Base-by-base conservation (phyloP, 306 rosid species). In the Cicer arietinum region DNA sequence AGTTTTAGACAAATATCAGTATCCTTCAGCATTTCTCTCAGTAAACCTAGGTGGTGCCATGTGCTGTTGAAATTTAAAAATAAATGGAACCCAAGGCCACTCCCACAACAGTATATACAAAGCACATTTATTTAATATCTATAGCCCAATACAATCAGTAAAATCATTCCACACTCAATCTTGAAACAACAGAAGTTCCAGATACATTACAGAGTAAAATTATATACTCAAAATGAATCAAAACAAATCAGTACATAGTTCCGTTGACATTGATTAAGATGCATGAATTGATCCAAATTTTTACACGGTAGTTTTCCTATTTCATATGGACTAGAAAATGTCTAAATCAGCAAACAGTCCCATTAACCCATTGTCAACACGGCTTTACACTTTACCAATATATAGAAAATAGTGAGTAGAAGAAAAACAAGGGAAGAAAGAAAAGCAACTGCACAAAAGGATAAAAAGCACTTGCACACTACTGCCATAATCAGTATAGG, bases 61-160 rank as follows among this genome's bases (percentile, higher is more conserved):
- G 51, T 41, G 18, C 51, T 59, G 25, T 66, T 63, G 30, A 58
- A 48, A 42, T 73, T 80, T 80, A 67, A 63, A 52, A 17, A 69
- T 54, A 69, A 75, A 57, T 61, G 30, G 43, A 8, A 81, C 41
- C 52, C 10, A 30, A 17, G 16, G 60, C 68, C 67, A 52, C 45
- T 42, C 46, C 39, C 20, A 51, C 1, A 3, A 71, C 56, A 67
- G 9, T 51, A 16, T 3, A 58, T 72, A 50, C 46, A 13, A 81
- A 51, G 18, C 57, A 14, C 17, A 54, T 79, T 14, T 17, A 52
- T 40, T 37, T 44, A 6, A 62, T 42, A 35, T 8, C 75, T 78
- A 53, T 72, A 44, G 69, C 44, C 40, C n/a, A 6, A 7, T 16
- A 37, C 44, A 65, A 18, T 30, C 37, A 30, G 37, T 30, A 30